These are phyloP conservation scores for Sugiyamaella marilandica DNA, from an alignment of 805 yeast genomes.

Conservation along the genomic window DNA sequence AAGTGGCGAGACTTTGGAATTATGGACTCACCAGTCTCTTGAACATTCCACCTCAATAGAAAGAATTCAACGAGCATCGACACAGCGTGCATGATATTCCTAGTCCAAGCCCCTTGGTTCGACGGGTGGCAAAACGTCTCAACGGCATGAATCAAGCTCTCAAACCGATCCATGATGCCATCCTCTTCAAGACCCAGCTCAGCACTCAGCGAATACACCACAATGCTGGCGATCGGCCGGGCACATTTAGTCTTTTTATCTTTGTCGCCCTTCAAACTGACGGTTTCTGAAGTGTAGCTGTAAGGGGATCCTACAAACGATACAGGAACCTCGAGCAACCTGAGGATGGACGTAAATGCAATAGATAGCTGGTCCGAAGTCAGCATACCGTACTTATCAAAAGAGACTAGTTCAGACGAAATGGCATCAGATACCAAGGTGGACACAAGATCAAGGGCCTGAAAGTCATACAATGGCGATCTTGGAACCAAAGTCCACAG, in stretches of 20 bases:
- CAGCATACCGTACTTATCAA: conserved; percentile 59
- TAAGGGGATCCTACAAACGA: conserved; percentile 44
- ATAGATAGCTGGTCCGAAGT: conserved; percentile 56
- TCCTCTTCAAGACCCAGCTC: conserved; percentile 36
- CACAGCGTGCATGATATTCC: conserved; percentile 60
- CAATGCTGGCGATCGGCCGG: conserved; percentile 44
- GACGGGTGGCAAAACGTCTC: conserved; percentile 90
- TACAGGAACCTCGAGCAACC: conserved; percentile 43
- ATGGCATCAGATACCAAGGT: conserved; percentile 42
- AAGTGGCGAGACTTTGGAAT: conserved; percentile 25
- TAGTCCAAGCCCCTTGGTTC: conserved; percentile 85
- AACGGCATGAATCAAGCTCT: conserved; percentile 58
- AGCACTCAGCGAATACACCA: conserved; percentile 59
- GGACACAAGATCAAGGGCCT: conserved; percentile 61
- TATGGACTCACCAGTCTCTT: conserved; percentile 29
- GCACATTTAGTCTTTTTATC: conserved; percentile 22
- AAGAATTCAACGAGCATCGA: conserved; percentile 45
- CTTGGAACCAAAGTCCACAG: conserved; percentile 60
- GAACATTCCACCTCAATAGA: conserved; percentile 34
- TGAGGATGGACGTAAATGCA: conserved; percentile 46
- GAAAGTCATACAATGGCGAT: conserved; percentile 53
- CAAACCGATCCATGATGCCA: conserved; percentile 50
- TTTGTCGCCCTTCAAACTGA: conserved; percentile 19
- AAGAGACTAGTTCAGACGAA: conserved; percentile 30
- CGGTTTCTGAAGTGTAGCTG: conserved; percentile 24